These are phyloP conservation scores for Trichoderma sp. DNA, from an alignment of 2,329 filamentous ascomycete species.

Conservation along the genomic window DNA sequence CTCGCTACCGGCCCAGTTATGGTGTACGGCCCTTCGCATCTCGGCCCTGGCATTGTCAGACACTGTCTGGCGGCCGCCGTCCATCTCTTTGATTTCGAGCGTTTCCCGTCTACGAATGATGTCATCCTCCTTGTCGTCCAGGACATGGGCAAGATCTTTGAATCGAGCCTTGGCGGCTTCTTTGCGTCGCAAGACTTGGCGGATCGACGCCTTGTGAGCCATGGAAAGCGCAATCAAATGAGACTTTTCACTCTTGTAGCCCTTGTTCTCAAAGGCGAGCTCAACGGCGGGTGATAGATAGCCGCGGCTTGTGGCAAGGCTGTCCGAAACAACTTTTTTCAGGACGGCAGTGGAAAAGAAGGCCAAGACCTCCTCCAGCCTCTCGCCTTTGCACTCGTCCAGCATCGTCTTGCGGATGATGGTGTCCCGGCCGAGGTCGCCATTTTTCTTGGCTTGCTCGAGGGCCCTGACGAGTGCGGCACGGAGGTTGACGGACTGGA, in stretches of 20 bases:
- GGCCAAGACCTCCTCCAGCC: slow-evolving; percentile 82
- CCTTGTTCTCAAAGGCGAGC: slow-evolving; percentile 61
- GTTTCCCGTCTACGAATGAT: slow-evolving; percentile 57
- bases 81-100: slow-evolving; percentile 38
- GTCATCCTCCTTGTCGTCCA: slow-evolving; percentile 63
- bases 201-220: slow-evolving; percentile 70
- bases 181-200: slow-evolving; percentile 60
- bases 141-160: slow-evolving; percentile 62
- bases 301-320: slow-evolving; percentile 41
- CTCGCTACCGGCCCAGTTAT: slow-evolving; percentile 78
- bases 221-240: slow-evolving; percentile 68
- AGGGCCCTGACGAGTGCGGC: slow-evolving; percentile 79
- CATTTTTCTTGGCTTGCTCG: slow-evolving; percentile 85
- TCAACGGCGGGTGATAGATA: slow-evolving; percentile 53
- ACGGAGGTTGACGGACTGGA: slow-evolving; percentile 88
- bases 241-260: slow-evolving; percentile 55
- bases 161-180: slow-evolving; percentile 61
- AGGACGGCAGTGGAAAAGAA: slow-evolving; percentile 82
- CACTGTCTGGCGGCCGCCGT: slow-evolving; percentile 36
- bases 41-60: slow-evolving; percentile 48
- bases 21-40: slow-evolving; percentile 62
- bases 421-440: slow-evolving; percentile 74
- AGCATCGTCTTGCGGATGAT: slow-evolving; percentile 92
- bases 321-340: slow-evolving; percentile 62
- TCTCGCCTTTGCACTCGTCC: slow-evolving; percentile 92